These are phyloP conservation scores for Saccharomyces hybrid DNA, from an alignment of 1,139 yeast genomes.

Conservation along the genomic window DNA sequence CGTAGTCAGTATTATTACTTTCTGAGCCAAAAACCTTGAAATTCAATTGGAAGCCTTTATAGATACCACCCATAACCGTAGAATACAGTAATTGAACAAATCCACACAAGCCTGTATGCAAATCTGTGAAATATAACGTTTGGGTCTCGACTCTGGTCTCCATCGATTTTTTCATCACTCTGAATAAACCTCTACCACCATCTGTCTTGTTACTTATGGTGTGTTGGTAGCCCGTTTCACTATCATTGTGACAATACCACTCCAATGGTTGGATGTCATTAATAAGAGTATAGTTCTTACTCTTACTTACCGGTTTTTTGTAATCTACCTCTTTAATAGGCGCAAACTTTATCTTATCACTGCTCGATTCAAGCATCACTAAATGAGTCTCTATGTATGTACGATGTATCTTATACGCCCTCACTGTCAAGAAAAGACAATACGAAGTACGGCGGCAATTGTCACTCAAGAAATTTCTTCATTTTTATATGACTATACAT, in stretches of 20 bases:
- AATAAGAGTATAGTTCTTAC: constrained; percentile 9
- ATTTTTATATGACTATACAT: neutral
- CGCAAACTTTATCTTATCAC: constrained; percentile 12
- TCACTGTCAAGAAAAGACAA: neutral
- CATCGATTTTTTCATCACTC: constrained; percentile 13
- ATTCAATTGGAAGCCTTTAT: constrained; percentile 80
- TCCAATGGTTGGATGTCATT: constrained; percentile 8
- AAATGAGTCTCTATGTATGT: neutral
- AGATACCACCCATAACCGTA: constrained; percentile 62
- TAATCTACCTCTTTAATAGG: constrained; percentile 10
- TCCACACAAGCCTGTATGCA: constrained; percentile 53
- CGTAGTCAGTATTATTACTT: constrained; percentile 20
- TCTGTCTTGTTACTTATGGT: neutral
- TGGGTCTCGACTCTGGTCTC: constrained; percentile 79
- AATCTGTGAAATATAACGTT: constrained; percentile 64
- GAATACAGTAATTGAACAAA: constrained; percentile 83
- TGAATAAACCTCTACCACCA: constrained; percentile 1
- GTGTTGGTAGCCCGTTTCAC: neutral
- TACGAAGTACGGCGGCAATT: neutral
- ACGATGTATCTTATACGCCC: neutral
- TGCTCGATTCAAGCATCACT: constrained; percentile 4
- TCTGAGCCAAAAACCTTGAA: constrained; percentile 46
- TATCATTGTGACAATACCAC: constrained; percentile 3
- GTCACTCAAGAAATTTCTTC: neutral
- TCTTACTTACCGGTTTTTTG: constrained; percentile 3